These are phyloP conservation scores for Eutypa lata DNA, from an alignment of 2,329 filamentous ascomycete genomes.

Conservation along the genomic window DNA sequence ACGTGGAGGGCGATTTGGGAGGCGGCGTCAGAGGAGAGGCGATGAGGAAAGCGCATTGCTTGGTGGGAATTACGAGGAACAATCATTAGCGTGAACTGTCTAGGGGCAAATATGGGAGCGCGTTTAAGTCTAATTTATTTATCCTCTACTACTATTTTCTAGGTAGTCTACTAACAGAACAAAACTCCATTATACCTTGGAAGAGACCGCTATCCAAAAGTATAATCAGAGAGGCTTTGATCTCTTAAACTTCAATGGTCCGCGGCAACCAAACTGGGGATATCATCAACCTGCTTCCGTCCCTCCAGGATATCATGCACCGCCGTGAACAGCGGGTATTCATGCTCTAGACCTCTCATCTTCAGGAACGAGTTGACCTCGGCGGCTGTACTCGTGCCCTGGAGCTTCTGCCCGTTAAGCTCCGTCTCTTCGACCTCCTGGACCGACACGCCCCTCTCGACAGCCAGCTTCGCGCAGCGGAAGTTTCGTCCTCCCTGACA, in stretches of 20 bases:
- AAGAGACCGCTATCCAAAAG: too few relatives aligned
- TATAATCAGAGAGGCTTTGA: background rate
- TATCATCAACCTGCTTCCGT: conserved; percentile 73
- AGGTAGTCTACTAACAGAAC: background rate
- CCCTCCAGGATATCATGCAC: conserved; percentile 81
- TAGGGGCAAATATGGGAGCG: background rate
- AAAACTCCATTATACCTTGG: background rate
- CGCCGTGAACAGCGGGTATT: conserved; percentile 91
- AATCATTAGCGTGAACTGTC: background rate
- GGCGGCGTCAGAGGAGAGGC: background rate
- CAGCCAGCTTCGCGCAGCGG: conserved; percentile 84
- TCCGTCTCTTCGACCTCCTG: conserved; percentile 85
- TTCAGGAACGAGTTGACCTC: conserved; percentile 91
- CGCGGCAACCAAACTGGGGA: conserved; percentile 62
- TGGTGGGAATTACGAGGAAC: background rate
- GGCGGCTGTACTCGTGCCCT: conserved; percentile 86
- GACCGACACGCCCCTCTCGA: conserved; percentile 75
- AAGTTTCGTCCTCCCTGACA: conserved; percentile 93
- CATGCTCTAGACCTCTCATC: conserved; percentile 69
- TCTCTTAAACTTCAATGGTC: background rate
- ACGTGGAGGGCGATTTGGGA: background rate
- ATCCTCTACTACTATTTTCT: background rate
- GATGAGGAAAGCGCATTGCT: background rate
- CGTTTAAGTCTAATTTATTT: background rate
- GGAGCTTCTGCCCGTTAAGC: conserved; percentile 96